Base-by-base conservation (phyloP, 1,139 yeast species). In the Geotrichum siamense region DNA sequence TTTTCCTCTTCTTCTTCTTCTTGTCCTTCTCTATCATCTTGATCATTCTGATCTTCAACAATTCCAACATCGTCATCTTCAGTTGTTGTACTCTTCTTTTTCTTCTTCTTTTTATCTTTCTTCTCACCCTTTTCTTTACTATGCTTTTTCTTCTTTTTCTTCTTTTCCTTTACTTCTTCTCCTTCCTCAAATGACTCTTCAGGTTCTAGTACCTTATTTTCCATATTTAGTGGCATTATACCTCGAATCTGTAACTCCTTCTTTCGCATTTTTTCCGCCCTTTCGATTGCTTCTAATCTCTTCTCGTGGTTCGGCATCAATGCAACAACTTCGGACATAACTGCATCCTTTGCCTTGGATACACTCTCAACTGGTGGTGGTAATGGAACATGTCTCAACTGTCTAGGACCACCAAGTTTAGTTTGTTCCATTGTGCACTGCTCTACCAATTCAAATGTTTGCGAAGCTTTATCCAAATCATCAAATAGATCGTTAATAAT, bases 121-220 rank as follows among this genome's bases (percentile, higher is more conserved):
- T 44, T 67, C 67, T 58, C 77, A 74, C 28, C 72, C 79, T 44
- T 65, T 69, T 52, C 73, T 72, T 49, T 79, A 71, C 19, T 23
- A 4, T 38, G 30, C 22, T 17, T 13, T 32, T 27, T 39, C 29
- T 29, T 21, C 30, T 34, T 29, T n/a, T 33, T 30, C 23, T 19
- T 31, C 22, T 41, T 28, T 20, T 12, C 21, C 31, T 41, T 36
- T 3, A 37, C 23, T 42, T 54, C 50, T 9, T 55, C 52, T 23
- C 56, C 62, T 41, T 60, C 67, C 39, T 57, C 59, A 23, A 55
- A 89, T 97, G 16, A 85, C 68, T 54, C 87, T 96, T 49, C 82
- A 93, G 31, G 87, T 74, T 2, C 97, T 96, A 2, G 96, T 97
- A 25, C 86, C 77, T 52, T 77, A 81, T 57, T 83, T 85, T 48